These are phyloP conservation scores for Ambispora gerdemannii DNA, from an alignment of 192 early-diverging fungal species.

Conservation along the genomic window DNA sequence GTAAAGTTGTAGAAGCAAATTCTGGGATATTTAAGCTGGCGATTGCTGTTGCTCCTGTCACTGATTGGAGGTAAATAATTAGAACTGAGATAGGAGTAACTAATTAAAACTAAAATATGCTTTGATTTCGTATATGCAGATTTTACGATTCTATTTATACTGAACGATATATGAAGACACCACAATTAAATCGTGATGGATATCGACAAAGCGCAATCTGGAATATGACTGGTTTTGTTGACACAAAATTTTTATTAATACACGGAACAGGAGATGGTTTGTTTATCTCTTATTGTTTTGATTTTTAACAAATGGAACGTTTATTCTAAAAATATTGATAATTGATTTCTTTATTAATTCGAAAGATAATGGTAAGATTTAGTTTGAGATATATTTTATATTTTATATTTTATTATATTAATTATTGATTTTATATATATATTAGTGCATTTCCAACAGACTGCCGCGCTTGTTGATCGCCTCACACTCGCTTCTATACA, in stretches of 20 bases:
- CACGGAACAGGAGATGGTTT: constrained; percentile 88
- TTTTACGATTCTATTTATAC: constrained; percentile 90
- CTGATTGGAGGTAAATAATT: constrained; percentile 79
- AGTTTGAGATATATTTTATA: not conserved
- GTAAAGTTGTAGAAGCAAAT: constrained; percentile 82
- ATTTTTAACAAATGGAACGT: not conserved
- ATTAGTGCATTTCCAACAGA: constrained; percentile 89
- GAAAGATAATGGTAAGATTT: not conserved
- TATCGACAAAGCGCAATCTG: constrained; percentile 74
- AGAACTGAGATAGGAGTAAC: too few species aligned
- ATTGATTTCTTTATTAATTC: not conserved
- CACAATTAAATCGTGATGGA: constrained; percentile 68
- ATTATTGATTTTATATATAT: constrained; percentile 23
- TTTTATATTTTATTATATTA: not conserved
- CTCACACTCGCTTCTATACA: constrained; percentile 71
- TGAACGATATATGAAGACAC: constrained; percentile 95
- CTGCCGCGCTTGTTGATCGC: constrained; percentile 70
- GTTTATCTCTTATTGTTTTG: constrained; percentile 26
- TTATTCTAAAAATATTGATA: not conserved
- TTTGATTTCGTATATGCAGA: too few species aligned
- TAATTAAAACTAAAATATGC: too few species aligned
- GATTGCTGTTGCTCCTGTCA: constrained; percentile 95
- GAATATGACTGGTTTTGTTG: constrained; percentile 79
- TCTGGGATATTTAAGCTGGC: constrained; percentile 77
- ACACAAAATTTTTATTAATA: constrained; percentile 75